Percentiles rank a stretch among this genome's conserved stretches.
Conservation (phyloP, 345 rosid species). For the Citrus reticulata region DNA sequence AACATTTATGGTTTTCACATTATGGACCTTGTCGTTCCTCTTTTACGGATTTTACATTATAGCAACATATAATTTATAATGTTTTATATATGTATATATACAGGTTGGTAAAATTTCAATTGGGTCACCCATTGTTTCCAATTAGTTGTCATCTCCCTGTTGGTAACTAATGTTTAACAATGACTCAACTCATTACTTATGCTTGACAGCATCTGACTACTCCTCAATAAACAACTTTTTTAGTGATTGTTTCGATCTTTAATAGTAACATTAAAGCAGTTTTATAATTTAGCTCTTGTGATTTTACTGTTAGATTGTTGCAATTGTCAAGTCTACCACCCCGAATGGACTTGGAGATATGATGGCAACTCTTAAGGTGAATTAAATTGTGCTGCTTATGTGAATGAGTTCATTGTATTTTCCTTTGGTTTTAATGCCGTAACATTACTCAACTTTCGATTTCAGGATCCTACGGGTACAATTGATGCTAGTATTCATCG, state of each 20-base stretch:
- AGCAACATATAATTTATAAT: too few species aligned
- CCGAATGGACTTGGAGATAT: conserved; percentile 82
- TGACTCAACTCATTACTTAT: background rate
- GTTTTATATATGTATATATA: too few species aligned
- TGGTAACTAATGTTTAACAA: background rate
- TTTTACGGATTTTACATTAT: too few species aligned
- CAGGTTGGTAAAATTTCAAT: too few species aligned
- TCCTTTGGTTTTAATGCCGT: background rate
- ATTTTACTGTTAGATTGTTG: conserved; percentile 50
- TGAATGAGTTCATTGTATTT: background rate
- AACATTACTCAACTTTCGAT: conserved; percentile 8
- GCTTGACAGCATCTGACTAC: background rate
- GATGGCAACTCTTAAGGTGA: conserved; percentile 85
- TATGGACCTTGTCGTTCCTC: too few species aligned
- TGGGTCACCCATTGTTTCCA: background rate
- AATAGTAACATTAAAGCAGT: background rate
- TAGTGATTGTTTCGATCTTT: background rate
- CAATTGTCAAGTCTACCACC: conserved; percentile 59
- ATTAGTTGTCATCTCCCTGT: background rate
- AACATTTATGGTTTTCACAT: too few species aligned
- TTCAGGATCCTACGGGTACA: conserved; percentile 78
- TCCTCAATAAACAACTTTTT: background rate
- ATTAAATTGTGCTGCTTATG: background rate
- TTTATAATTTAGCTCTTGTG: background rate
- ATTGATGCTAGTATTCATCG: conserved; percentile 75